phyloP scores from a whole-genome alignment of 306 rosid genomes.

The Casuarina cunninghamiana region DNA sequence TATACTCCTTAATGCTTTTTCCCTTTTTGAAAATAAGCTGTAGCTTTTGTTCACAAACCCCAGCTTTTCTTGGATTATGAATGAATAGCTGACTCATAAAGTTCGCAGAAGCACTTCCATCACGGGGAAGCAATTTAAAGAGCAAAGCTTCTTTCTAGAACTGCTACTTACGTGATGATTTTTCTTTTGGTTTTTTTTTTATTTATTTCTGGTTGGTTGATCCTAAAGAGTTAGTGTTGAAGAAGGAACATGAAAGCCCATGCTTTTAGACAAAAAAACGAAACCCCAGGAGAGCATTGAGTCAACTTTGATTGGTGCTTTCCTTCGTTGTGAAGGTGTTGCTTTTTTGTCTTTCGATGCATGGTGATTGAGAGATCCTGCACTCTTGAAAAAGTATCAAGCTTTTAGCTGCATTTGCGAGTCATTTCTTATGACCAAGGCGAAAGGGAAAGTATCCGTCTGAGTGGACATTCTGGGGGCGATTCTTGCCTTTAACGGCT shows the following conservation, averaged over 20 bases:
- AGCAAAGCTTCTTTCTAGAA: conserved; percentile 17
- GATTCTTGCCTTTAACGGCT: no score
- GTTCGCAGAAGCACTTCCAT: conserved; percentile 35
- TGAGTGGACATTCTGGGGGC: no score
- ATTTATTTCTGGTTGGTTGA: conserved; percentile 7
- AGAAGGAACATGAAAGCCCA: conserved; percentile 14
- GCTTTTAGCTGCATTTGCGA: conserved; percentile 11
- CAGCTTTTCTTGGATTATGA: conserved; percentile 12
- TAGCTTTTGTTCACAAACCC: conserved; percentile 9
- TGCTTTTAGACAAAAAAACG: conserved; percentile 16
- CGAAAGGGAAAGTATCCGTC: no score
- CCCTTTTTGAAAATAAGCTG: neutral
- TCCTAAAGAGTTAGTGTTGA: conserved; percentile 19
- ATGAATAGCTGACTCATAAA: conserved; percentile 59
- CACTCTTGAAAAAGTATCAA: conserved; percentile 12
- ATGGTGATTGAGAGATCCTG: conserved; percentile 17
- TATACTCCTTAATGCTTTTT: neutral
- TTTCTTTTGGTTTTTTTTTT: conserved; percentile 5
- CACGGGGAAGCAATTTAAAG: conserved; percentile 26
- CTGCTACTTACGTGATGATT: neutral
- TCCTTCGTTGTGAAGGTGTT: conserved; percentile 67
- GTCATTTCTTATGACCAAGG: conserved; percentile 24
- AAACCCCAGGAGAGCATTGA: conserved; percentile 38
- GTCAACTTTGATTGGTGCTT: conserved; percentile 42
- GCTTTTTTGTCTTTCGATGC: conserved; percentile 19